These are phyloP conservation scores for Chlorella ohadii DNA, from an alignment of 139 green algal species.

Conservation along the genomic window DNA sequence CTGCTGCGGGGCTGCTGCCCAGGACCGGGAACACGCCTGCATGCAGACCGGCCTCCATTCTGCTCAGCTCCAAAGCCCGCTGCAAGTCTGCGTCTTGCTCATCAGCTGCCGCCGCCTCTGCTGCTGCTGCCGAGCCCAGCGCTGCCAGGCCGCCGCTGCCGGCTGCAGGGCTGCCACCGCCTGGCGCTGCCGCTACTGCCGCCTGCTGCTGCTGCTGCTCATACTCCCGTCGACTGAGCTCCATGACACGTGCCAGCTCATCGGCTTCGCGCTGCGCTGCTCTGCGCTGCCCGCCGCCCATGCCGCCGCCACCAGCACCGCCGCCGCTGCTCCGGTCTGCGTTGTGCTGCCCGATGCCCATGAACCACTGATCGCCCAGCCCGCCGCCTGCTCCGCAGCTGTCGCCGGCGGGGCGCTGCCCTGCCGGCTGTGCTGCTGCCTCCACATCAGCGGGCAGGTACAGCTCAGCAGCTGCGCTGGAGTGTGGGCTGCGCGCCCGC, in stretches of 20 bases:
- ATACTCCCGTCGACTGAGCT: constrained; percentile 18
- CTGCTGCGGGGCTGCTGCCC: background rate
- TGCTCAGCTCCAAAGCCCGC: no score
- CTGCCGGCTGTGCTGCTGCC: background rate
- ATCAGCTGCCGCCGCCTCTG: background rate
- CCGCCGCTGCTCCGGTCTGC: background rate
- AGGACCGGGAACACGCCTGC: no score
- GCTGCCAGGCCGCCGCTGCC: no score
- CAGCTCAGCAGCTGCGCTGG: background rate
- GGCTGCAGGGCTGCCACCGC: no score
- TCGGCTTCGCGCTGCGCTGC: constrained; percentile 27
- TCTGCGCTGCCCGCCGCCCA: no score
- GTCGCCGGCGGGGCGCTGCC: background rate
- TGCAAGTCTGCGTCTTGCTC: no score
- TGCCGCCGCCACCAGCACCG: background rate
- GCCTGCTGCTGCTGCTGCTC: constrained; percentile 10
- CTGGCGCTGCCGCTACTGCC: background rate
- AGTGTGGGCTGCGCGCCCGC: background rate
- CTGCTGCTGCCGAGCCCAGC: background rate
- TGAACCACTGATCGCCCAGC: background rate
- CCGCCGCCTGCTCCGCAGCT: background rate
- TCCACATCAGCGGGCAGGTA: background rate
- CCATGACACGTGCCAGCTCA: constrained; percentile 22
- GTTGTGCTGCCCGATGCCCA: background rate
- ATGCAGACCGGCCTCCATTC: no score